Evolutionary conservation across 1,284 basidiomycete genomes (phyloP).

Genomic region (Heterobasidion irregulare): DNA sequence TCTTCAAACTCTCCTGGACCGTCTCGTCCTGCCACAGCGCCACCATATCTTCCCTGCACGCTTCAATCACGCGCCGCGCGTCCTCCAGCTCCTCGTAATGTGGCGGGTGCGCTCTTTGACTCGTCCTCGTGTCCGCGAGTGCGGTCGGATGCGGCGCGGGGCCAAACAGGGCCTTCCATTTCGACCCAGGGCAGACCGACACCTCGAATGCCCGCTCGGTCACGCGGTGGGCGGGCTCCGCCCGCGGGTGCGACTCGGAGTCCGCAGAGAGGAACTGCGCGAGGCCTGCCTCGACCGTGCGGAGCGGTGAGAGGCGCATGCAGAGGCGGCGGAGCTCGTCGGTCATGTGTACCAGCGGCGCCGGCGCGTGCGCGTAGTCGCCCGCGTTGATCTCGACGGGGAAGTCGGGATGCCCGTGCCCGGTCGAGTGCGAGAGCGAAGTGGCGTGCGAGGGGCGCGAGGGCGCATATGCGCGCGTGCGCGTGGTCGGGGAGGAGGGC

Average conservation of each 20-base stretch:
- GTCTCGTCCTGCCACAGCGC: slow-evolving; percentile 53
- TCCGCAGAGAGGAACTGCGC: slow-evolving; percentile 38
- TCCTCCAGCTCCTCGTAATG: slow-evolving; percentile 28
- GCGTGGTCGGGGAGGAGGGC: background rate
- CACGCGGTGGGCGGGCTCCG: background rate
- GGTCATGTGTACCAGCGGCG: slow-evolving; percentile 18
- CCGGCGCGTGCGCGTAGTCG: background rate
- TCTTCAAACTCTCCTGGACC: slow-evolving; percentile 43
- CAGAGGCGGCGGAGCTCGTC: slow-evolving; percentile 38
- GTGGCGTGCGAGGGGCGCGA: background rate
- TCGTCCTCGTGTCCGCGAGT: background rate
- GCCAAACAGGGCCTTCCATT: slow-evolving; percentile 36
- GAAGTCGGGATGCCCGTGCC: too few relatives aligned
- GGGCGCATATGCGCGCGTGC: background rate
- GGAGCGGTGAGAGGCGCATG: slow-evolving; percentile 43
- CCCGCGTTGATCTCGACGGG: background rate
- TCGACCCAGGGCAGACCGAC: slow-evolving; percentile 35
- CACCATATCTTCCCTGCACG: slow-evolving; percentile 56
- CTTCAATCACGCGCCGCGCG: slow-evolving; percentile 44
- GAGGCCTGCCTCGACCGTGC: slow-evolving; percentile 45
- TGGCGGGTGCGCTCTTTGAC: background rate
- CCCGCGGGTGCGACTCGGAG: background rate
- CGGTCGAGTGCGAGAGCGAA: background rate
- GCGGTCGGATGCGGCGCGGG: slow-evolving; percentile 14
- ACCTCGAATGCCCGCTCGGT: slow-evolving; percentile 36